Evolutionary conservation across 1,284 basidiomycete species (phyloP), one percentile per base, ranked within the genome.

Genomic region (Calocybe gambosa): DNA sequence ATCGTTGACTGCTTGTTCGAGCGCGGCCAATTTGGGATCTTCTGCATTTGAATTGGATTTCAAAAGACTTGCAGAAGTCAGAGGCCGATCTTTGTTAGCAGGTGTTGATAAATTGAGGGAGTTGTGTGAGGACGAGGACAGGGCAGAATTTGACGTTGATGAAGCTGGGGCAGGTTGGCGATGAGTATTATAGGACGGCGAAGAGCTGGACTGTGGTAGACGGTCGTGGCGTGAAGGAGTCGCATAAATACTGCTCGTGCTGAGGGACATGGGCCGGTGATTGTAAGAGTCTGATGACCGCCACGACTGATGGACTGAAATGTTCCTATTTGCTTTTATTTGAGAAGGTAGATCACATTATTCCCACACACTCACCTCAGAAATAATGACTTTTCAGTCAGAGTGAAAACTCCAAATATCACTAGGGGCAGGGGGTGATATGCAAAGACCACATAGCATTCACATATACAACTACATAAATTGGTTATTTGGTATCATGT

Each of bases 1-100:
- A 58, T 94, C 90, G 12, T 73, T 71, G 20, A 93, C 70, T 3
- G 82, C 76, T 48, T 80, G 73, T 21, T 89, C 85, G 26, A 93
- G 73, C 3, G 90, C 88, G 37, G 79, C 78, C 5, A 75, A 63
- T 47, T 71, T 67, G 18, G 85, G 81, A 62, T 84, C 73, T 21
- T 70, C 56, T 0, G 78, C 63, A 19, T 60, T 56, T 2, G 74
- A 70, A 51, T 86, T 72, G 2, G 69, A 64, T 21, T 70, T 66
- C 46, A 89, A 71, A 42, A 85, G 69, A 18, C 70, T 58, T 1
- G 85, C 80, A 39, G 78, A 60, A 4, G 82, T 71, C 47, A 82
- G 60, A 5, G 53, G 63, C 7, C 53, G 55, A 45, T 58, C 55
- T 39, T 56, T 56, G 43, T 50, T 52, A 12, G 40, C 44, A 12